Base-by-base conservation (phyloP, 2,329 filamentous ascomycete genomes). In the Monosporascus ibericus region DNA sequence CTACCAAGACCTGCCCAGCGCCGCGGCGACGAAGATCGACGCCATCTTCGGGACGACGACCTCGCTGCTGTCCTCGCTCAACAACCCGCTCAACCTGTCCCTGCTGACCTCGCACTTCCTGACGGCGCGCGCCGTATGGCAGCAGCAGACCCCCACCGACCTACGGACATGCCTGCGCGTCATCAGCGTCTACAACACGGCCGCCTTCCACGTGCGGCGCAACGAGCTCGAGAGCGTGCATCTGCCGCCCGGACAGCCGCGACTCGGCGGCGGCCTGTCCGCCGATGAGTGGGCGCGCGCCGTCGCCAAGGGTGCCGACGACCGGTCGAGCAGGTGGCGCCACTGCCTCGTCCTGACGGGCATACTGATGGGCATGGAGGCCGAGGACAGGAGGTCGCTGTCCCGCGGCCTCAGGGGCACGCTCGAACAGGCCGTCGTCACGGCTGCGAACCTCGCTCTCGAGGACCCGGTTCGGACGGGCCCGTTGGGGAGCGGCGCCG, bases 321-420 rank as follows among this genome's bases (percentile, higher is more conserved):
- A 77, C 34, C 75, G 77, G 44, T 82, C 82, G 17, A 78, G 76
- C 25, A 76, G 89, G 63, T 96, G 90, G 90, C 86, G 90, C 68
- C 91, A 96, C 68, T 70, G 91, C 30, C 75, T 96, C n/a, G 79
- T 92, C 5, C 79, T 96, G 8, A 85, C 85, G 0, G 92, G 90
- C 3, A 74, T 95, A 22, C 70, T 96, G 53, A 79, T 92, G 65
- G 90, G 89, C 8, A 86, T 92, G 64, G 86, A 88, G 58, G 75
- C 79, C 17, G 77, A 81, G 55, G 79, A 85, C 40, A 72, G 83
- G 46, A 78, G 80, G 53, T 80, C 82, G n/a, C 69, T 91, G n/a
- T 81, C 85, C 5, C 71, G 75, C 34, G 70, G 77, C 48, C 76
- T 92, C 66, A 78, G 85, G 46, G 79, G 74, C 36, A 89, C 82